These are phyloP conservation scores for Iberis amara DNA, from an alignment of 441 rosid species.

Conservation along the genomic window DNA sequence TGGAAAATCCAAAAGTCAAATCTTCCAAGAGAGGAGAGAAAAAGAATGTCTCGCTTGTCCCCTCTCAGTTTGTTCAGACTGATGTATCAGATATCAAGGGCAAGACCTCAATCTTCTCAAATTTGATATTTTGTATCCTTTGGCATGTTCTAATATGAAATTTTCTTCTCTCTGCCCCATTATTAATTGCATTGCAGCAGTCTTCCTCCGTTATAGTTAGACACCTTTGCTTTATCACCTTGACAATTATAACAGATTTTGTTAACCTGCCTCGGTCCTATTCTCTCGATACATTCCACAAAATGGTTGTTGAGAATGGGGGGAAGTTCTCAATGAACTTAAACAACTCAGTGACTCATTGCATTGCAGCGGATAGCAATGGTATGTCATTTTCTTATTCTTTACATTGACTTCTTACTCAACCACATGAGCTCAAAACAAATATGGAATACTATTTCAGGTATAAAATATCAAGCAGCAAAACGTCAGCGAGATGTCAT, in stretches of 20 bases:
- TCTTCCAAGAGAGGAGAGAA: conserved; percentile 49
- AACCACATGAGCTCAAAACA: background rate
- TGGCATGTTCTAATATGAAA: conserved; percentile 2
- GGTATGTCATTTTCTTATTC: conserved; percentile 48
- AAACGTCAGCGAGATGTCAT: conserved; percentile 74
- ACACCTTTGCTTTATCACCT: conserved; percentile 34
- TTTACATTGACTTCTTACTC: conserved; percentile 4
- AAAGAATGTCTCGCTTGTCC: conserved; percentile 58
- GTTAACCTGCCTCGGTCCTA: conserved; percentile 63
- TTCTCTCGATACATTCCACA: conserved; percentile 68
- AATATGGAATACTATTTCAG: conserved; percentile 38
- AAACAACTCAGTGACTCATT: conserved; percentile 83
- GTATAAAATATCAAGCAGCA: conserved; percentile 86
- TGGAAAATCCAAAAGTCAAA: conserved; percentile 34
- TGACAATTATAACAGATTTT: conserved; percentile 55
- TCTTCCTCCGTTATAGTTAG: background rate
- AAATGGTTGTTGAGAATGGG: conserved; percentile 92
- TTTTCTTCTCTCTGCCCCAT: conserved; percentile 10
- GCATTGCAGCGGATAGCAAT: conserved; percentile 85
- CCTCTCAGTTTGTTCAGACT: conserved; percentile 74
- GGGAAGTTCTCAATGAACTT: conserved; percentile 93
- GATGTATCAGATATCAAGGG: conserved; percentile 77
- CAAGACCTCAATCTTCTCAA: conserved; percentile 69
- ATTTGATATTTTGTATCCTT: conserved; percentile 94
- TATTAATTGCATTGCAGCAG: conserved; percentile 8